Base-by-base conservation (phyloP, 1,139 yeast genomes). In the Arxiozyma bovina region DNA sequence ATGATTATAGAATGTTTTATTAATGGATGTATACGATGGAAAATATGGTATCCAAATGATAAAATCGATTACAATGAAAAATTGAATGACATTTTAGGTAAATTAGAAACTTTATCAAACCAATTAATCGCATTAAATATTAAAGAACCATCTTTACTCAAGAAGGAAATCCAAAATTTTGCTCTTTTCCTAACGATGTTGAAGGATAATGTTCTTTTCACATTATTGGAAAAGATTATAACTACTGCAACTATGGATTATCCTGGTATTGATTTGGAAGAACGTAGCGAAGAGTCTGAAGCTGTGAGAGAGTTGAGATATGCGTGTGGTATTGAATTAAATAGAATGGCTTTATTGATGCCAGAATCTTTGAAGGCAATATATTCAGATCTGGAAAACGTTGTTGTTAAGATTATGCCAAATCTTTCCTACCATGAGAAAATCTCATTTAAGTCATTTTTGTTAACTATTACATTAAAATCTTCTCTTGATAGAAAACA, bases 141-240 rank as follows among this genome's bases (percentile, higher is more conserved):
- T 45, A 79, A 85, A 38, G 91, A 90, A 59, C 97, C 98, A 0
- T 77, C 87, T 58, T 73, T 94, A 50, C 77, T 88, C 58, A 80
- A 96, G 61, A 90, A 89, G 62, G 88, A 89, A 65, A 87, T 90
- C 20, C 98, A 93, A 70, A 87, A 96, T 2, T 77, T 91, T 61
- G 98, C 94, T n/a, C 96, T 93, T 68, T 93, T 93, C 69, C 88
- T 97, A n/a, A 96, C 98, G 1, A 75, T 90, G 58, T 74, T 93
- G 57, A 87, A 88, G 63, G 93, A 88, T 60, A 83, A 81, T 18
- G 81, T 87, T 50, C 82, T 93, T 81, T 88, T 93, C 70, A 80
- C 82, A 59, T 87, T 94, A 15, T 74, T 94, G 57, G 98, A 93
- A 67, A 87, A 85, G 61, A 90, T 93, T 21, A 78, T 94, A 55